phyloP scores from a whole-genome alignment of 2,329 filamentous ascomycete genomes.

The Arthroderma sp. region DNA sequence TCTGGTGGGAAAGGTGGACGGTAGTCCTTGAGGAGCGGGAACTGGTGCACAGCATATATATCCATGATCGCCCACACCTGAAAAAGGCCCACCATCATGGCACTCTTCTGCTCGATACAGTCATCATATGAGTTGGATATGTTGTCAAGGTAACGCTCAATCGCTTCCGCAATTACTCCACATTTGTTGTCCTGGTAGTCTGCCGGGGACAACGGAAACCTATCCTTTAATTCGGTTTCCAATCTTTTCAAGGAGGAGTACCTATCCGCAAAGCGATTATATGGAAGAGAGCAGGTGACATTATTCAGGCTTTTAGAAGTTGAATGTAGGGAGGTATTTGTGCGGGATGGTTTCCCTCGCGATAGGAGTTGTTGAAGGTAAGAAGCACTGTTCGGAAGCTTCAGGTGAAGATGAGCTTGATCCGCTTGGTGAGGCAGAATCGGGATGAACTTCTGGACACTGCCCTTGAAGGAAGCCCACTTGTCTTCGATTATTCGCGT shows the following conservation, averaged over 20 bases:
- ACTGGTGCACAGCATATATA: conserved; percentile 21
- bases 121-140: conserved; percentile 28
- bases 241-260: conserved; percentile 15
- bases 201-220: conserved; percentile 3
- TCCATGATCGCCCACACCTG: conserved; percentile 49
- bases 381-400: neutral
- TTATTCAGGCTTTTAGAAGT: neutral
- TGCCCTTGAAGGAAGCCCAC: conserved; percentile 1
- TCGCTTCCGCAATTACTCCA: conserved; percentile 19
- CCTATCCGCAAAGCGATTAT: conserved; percentile 11
- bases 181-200: conserved; percentile 14
- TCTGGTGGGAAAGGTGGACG: conserved; percentile 38
- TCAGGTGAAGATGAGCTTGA: neutral
- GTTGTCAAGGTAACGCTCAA: conserved; percentile 23
- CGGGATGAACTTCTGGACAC: neutral
- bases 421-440: neutral
- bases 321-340: too few species aligned
- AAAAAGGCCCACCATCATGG: conserved; percentile 41
- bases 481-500: neutral
- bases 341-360: neutral
- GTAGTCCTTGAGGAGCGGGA: conserved; percentile 37
- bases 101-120: conserved; percentile 39
- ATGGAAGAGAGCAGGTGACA: neutral
- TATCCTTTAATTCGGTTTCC: conserved; percentile 10
- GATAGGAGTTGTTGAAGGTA: neutral